Evolutionary conservation across 2,329 filamentous ascomycete genomes (phyloP).

Genomic region (Scedosporium boydii): DNA sequence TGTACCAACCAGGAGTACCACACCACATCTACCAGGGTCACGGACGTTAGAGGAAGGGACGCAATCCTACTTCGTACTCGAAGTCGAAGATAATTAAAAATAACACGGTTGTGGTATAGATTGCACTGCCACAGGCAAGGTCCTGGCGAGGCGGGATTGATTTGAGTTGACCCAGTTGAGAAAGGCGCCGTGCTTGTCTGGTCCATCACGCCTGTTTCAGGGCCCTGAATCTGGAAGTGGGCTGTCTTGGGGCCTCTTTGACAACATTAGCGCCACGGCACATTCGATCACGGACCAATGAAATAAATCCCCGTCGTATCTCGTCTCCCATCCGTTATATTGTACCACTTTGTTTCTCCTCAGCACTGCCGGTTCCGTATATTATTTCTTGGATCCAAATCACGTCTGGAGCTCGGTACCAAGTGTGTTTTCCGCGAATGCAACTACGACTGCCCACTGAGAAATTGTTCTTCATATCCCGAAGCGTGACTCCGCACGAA

Average conservation of each 20-base stretch:
- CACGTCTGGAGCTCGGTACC: background rate
- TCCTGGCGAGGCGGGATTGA: background rate
- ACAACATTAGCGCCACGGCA: background rate
- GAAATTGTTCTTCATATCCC: background rate
- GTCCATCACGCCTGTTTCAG: conserved; percentile 9
- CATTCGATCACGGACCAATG: conserved; percentile 4
- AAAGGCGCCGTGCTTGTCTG: background rate
- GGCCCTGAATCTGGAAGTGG: conserved; percentile 10
- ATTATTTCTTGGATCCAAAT: background rate
- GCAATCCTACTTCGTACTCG: background rate
- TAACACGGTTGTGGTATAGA: background rate
- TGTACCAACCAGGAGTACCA: background rate
- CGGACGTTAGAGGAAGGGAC: background rate
- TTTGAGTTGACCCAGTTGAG: background rate
- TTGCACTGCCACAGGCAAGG: background rate
- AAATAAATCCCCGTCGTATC: conserved; percentile 1
- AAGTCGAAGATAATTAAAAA: background rate
- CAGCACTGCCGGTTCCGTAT: background rate
- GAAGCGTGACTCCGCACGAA: no score
- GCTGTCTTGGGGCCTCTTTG: conserved; percentile 2
- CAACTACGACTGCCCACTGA: background rate
- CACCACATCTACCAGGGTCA: background rate
- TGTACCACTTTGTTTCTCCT: background rate
- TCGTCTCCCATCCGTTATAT: background rate
- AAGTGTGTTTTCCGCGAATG: background rate